These are phyloP conservation scores for Eudorina sp. DNA, from an alignment of 139 green algal species.

Conservation along the genomic window DNA sequence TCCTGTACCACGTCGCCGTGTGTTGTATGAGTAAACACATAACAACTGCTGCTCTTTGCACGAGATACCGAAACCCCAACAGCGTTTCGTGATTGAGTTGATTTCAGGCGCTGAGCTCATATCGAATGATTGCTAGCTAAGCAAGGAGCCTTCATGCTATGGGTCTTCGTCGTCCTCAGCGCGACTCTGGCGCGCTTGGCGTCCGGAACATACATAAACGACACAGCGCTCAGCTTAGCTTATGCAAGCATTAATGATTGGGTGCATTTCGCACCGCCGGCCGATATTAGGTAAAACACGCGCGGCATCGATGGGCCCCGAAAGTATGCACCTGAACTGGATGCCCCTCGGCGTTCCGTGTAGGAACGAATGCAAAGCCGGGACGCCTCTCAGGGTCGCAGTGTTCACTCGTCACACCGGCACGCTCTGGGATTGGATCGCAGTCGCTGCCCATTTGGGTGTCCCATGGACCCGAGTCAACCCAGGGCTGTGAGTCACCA, in stretches of 20 bases:
- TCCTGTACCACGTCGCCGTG: too few species aligned
- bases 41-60: too few species aligned
- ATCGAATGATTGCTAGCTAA: too few species aligned
- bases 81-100: too few species aligned
- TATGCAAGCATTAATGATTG: not conserved
- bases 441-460: not conserved
- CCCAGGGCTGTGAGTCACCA: slow-evolving; percentile 3
- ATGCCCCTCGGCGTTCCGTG: not conserved
- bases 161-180: too few species aligned
- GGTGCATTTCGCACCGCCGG: not conserved
- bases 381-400: not conserved
- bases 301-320: not conserved
- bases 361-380: not conserved
- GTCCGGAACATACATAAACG: not conserved
- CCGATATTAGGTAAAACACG: not conserved
- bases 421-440: slow-evolving; percentile 36
- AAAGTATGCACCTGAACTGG: not conserved
- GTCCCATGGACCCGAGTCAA: slow-evolving; percentile 1
- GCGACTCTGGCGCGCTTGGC: too few species aligned
- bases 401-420: slow-evolving; percentile 30
- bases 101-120: too few species aligned
- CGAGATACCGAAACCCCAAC: too few species aligned
- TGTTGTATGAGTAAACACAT: too few species aligned
- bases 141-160: too few species aligned
- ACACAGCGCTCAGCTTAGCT: not conserved